These are phyloP conservation scores for Spirogloea muscicola DNA, from an alignment of 139 green algal genomes.

Conservation along the genomic window DNA sequence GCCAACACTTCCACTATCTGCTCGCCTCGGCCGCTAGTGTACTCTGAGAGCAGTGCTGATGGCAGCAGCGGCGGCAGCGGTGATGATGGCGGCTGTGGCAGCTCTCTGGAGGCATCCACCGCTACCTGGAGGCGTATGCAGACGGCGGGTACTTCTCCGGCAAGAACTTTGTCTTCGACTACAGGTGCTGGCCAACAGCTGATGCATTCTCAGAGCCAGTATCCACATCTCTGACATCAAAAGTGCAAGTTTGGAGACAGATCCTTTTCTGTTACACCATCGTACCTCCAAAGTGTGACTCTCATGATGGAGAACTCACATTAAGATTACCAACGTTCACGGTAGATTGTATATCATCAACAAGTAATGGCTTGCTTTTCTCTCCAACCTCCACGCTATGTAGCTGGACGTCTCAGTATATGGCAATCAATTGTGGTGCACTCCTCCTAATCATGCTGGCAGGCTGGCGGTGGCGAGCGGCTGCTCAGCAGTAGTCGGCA, in stretches of 20 bases:
- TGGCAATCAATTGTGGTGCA: background rate
- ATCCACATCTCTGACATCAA: too few relatives aligned
- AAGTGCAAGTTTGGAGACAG: too few relatives aligned
- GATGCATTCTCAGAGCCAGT: too few relatives aligned
- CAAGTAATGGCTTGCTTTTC: background rate
- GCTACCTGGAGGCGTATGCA: constrained; percentile 73
- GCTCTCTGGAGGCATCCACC: constrained; percentile 68
- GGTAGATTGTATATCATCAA: background rate
- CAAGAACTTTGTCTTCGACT: constrained; percentile 80
- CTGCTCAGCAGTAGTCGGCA: background rate
- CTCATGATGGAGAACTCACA: background rate
- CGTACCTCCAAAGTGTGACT: background rate
- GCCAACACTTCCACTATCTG: too few relatives aligned
- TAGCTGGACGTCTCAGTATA: background rate
- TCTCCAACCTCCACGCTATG: background rate
- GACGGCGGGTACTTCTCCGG: constrained; percentile 69
- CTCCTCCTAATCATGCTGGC: background rate
- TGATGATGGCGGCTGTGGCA: too few relatives aligned
- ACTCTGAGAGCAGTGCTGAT: too few relatives aligned
- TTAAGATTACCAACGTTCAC: background rate
- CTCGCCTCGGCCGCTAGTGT: too few relatives aligned
- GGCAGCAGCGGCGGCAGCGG: too few relatives aligned
- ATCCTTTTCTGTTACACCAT: background rate
- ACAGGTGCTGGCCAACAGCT: constrained; percentile 49
- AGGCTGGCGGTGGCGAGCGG: background rate